Base-by-base conservation (phyloP, 1,284 basidiomycete species). In the Ustilago cynodontis region DNA sequence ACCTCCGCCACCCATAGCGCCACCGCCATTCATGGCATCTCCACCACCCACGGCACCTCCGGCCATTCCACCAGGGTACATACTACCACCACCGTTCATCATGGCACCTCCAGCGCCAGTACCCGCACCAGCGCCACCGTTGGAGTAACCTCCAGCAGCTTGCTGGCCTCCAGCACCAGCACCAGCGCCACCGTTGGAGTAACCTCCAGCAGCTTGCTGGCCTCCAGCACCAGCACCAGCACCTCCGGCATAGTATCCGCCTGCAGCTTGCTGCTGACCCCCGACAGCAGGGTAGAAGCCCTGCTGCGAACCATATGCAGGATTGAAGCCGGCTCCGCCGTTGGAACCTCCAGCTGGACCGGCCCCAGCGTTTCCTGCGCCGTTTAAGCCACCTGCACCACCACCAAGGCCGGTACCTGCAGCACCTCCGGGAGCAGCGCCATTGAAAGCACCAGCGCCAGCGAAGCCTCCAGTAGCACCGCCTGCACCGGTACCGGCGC, bases 1-100 rank as follows among this genome's bases (percentile, higher is more conserved):
- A 50, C 26, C 41, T 45, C 55, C 35, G 14, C 29, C 31, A n/a
- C 31, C 28, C 16, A 20, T 39, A 16, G 29, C 50, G 11, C 4
- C 18, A 3, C 33, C 49, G 2, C 49, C 37, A 22, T 20, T 28
- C 29, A 43, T 41, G 18, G 14, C 58, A 29, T 18, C 31, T 29
- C 28, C 43, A 3, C 53, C 60, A n/a, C 55, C 56, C 31, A n/a
- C 28, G 20, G 37, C 57, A 50, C 24, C 37, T 26, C 54, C 31
- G 31, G n/a, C 31, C 31, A 33, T 33, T 33, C 31, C 47, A 3
- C 37, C 37, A 22, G 35, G 16, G 28, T 13, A 28, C 29, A 43
- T 41, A 28, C 13, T 45, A 29, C 35, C 31, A 29, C 28, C 43
- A 6, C 53, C 60, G 28, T 37, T 39, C 31, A 24, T 43, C 18